Evolutionary conservation across 495 filamentous ascomycete genomes (phyloP).

Genomic region (Neurospora sp.): DNA sequence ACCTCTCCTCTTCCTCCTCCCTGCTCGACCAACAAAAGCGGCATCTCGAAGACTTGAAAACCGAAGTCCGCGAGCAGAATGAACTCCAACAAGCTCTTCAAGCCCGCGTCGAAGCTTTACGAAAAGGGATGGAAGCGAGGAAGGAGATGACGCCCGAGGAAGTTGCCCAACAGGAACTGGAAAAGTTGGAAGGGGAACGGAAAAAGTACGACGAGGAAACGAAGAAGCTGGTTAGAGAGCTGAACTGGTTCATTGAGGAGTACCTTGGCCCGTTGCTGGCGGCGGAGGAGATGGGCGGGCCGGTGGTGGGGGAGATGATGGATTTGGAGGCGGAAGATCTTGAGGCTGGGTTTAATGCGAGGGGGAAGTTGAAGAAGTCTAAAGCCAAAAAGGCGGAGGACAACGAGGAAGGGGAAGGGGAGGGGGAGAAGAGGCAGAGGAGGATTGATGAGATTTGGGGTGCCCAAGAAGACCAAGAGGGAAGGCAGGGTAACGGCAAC

Average conservation of each 20-base stretch:
- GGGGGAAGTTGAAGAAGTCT: constrained; percentile 57
- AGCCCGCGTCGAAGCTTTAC: constrained; percentile 39
- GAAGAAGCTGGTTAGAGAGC: constrained; percentile 43
- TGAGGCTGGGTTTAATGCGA: constrained; percentile 59
- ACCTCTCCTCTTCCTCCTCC: constrained; percentile 42
- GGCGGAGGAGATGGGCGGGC: constrained; percentile 77
- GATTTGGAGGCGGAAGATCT: constrained; percentile 48
- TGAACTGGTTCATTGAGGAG: constrained; percentile 64
- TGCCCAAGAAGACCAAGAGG: too few species aligned
- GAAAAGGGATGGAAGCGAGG: constrained; percentile 40
- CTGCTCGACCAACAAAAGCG: constrained; percentile 43
- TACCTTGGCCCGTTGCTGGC: constrained; percentile 72
- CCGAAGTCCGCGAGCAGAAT: constrained; percentile 54
- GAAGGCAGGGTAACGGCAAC: neutral
- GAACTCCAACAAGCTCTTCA: constrained; percentile 42
- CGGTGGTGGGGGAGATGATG: constrained; percentile 65
- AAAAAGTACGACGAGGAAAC: constrained; percentile 45
- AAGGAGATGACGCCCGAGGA: constrained; percentile 47
- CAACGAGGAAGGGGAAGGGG: neutral
- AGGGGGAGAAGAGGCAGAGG: constrained; percentile 46
- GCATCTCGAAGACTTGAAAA: constrained; percentile 48
- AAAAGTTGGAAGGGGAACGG: constrained; percentile 33
- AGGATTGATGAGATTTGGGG: constrained; percentile 70
- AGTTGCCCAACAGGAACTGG: too few species aligned
- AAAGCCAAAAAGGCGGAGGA: constrained; percentile 23